Base-by-base conservation (phyloP, 352 stramenopile genomes). In the Globisporangium sylvaticum region DNA sequence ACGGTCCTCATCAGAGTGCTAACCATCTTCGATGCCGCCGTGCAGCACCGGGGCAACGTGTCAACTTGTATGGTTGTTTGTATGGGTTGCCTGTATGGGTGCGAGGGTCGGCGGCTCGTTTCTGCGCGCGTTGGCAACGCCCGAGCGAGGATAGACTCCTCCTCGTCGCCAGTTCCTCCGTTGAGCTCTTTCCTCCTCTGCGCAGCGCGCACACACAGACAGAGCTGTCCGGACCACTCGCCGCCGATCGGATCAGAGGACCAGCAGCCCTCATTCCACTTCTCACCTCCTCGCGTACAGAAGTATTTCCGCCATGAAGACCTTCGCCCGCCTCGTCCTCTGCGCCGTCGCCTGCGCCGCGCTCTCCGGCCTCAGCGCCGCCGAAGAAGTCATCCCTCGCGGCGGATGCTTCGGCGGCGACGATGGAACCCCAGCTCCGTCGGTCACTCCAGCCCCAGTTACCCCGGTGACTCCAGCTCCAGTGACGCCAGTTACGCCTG, bases 231-330 rank as follows among this genome's bases (percentile, higher is more conserved):
- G 50, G 27, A n/a, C 22, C 50, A 56, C 50, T 58, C 34, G 7
- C 34, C 59, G 20, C 14, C 46, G 20, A 62, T 37, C 34, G 22
- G 34, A 46, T 39, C 24, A 65, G 42, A 42, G 34, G 34, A 42
- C 12, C 34, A 46, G 39, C 15, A 46, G 15, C 37, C 6, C 52
- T 56, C 59, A 68, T 58, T 68, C 39, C 53, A 63, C 63, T 68
- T 63, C 53, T 63, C 39, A 34, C 53, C 53, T 25, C 15, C 37
- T 27, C 34, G 24, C 27, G 27, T n/a, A 56, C 37, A 44, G 63
- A 63, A 68, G 63, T 68, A 68, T 67, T 62, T 46, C 63, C 12
- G 12, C 53, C 34, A 68, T 68, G 63, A 62, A 61, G 34, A 63
- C 42, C 34, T 55, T 63, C 9, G 54, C 63, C 8, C 63, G 37